phyloP scores from a whole-genome alignment of 176 grass and related monocot species.

The Coix lacrymajobi region DNA sequence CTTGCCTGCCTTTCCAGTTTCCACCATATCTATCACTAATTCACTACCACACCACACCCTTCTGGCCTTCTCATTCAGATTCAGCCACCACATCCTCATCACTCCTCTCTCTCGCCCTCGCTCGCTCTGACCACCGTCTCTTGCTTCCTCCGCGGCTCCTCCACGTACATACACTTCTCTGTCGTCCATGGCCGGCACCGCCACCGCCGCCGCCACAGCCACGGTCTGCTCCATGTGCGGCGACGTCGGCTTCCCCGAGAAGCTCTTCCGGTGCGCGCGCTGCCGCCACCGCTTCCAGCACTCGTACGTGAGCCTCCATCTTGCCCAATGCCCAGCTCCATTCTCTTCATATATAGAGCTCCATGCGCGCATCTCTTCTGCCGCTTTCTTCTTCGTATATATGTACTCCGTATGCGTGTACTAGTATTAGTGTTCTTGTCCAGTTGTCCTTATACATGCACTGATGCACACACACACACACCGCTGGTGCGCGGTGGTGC shows the following conservation, averaged over 20 bases:
- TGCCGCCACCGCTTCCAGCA: constrained; percentile 91
- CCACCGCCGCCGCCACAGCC: background rate
- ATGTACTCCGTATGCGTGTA: background rate
- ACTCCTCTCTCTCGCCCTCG: background rate
- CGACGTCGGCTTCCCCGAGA: constrained; percentile 95
- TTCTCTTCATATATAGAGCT: background rate
- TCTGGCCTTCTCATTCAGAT: background rate
- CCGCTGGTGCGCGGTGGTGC: background rate
- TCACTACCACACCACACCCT: too few species aligned
- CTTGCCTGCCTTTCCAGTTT: background rate
- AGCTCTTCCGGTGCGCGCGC: constrained; percentile 83
- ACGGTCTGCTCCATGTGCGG: constrained; percentile 94
- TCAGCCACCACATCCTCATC: background rate
- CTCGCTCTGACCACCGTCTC: background rate
- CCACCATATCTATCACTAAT: too few species aligned
- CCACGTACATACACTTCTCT: too few species aligned
- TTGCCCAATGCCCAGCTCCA: background rate
- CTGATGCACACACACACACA: background rate
- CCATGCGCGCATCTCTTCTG: background rate
- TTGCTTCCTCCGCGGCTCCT: background rate
- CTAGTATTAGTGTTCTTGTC: background rate
- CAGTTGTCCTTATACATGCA: background rate
- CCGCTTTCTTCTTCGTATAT: background rate
- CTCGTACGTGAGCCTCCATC: constrained; percentile 42
- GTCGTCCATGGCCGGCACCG: constrained; percentile 18